Evolutionary conservation across 202 grass and related monocot species (phyloP).

Genomic region (Elaeis oleifera): DNA sequence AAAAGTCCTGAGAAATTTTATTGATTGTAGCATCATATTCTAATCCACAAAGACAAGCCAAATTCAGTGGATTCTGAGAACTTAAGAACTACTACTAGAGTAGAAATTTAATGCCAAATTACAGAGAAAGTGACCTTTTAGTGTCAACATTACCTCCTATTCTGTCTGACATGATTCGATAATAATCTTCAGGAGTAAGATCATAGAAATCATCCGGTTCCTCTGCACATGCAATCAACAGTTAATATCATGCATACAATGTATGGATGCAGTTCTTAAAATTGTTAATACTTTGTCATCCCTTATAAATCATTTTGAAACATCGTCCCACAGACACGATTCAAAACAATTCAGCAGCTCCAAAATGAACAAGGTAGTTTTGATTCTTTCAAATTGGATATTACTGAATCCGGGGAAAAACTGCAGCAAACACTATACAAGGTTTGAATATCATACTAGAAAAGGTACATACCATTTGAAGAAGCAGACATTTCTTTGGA

Average conservation of each 20-base stretch:
- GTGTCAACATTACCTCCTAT: constrained; percentile 43
- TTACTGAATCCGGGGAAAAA: background rate
- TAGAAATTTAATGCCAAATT: no score
- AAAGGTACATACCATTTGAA: constrained; percentile 42
- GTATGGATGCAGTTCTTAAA: background rate
- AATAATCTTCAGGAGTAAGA: constrained; percentile 80
- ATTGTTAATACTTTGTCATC: background rate
- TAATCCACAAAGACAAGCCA: no score
- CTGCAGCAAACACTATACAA: background rate
- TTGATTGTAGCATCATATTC: no score
- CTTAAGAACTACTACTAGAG: no score
- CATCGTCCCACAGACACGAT: no score
- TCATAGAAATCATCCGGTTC: constrained; percentile 93
- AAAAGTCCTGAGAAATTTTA: no score
- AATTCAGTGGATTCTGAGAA: no score
- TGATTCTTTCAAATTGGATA: no score
- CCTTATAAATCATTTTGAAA: no score
- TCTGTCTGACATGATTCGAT: constrained; percentile 45
- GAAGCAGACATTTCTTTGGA: constrained; percentile 38
- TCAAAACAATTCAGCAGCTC: no score
- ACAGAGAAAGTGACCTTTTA: background rate
- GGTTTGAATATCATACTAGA: background rate
- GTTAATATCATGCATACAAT: background rate
- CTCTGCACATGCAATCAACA: constrained; percentile 41
- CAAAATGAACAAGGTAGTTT: no score